A percentile compares a stretch with the other conserved stretches of the same genome.
These are phyloP conservation scores for Peronospora farinosa DNA, from an alignment of 352 stramenopile genomes.

Conservation along the genomic window DNA sequence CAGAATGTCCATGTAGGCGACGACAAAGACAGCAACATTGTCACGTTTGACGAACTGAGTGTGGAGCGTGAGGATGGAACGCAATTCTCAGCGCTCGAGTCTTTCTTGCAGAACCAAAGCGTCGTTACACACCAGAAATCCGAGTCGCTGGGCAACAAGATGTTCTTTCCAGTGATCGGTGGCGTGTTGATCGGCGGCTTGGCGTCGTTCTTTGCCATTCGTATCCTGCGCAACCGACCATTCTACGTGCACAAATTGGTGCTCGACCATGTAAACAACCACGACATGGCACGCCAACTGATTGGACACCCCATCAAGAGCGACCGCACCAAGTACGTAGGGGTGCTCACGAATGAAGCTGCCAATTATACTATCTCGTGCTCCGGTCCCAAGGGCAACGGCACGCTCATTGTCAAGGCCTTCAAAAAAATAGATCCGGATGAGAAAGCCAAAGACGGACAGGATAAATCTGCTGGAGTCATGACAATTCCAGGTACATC, in stretches of 20 bases:
- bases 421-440: constrained; percentile 45
- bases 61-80: constrained; percentile 43
- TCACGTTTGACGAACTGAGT: constrained; percentile 47
- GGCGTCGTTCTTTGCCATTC: constrained; percentile 64
- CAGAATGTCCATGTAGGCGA: constrained; percentile 23
- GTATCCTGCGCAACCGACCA: constrained; percentile 65
- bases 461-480: constrained; percentile 19
- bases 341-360: constrained; percentile 43
- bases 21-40: constrained; percentile 31
- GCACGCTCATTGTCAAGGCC: constrained; percentile 68
- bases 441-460: constrained; percentile 4
- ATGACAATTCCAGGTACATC: constrained; percentile 60
- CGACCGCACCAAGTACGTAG: constrained; percentile 61
- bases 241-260: constrained; percentile 80
- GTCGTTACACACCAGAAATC: constrained; percentile 54
- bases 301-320: constrained; percentile 69
- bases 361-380: constrained; percentile 73
- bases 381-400: constrained; percentile 53
- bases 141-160: constrained; percentile 60
- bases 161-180: constrained; percentile 53
- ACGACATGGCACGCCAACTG: constrained; percentile 44
- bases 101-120: constrained; percentile 47
- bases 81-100: constrained; percentile 56
- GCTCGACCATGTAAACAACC: constrained; percentile 71
- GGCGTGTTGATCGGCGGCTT: constrained; percentile 62